A percentile compares a stretch with the other conserved stretches of the same genome.
These are phyloP conservation scores for Xerocomellus dryophilus DNA, from an alignment of 768 basidiomycete species.

Conservation along the genomic window DNA sequence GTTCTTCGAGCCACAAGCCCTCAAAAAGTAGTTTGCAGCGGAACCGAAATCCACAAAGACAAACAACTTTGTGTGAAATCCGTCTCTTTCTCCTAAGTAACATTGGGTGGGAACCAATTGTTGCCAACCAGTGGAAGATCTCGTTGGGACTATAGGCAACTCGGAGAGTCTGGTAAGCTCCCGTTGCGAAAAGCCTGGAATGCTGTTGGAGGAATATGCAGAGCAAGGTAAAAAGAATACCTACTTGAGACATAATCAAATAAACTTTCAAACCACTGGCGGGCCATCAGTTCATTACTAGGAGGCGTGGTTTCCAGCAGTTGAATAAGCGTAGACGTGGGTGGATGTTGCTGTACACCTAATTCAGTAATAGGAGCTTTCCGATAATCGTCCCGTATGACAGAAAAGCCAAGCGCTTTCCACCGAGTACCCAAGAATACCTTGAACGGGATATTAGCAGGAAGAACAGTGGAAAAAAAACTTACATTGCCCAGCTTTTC, in stretches of 20 bases:
- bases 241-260: conserved; percentile 54
- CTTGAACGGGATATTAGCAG: background rate
- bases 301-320: conserved; percentile 57
- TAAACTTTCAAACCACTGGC: conserved; percentile 61
- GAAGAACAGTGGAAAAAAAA: conserved; percentile 35
- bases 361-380: conserved; percentile 55
- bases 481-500: conserved; percentile 1
- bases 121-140: background rate
- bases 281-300: conserved; percentile 47
- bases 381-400: conserved; percentile 52
- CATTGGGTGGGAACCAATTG: conserved; percentile 61
- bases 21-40: conserved; percentile 75
- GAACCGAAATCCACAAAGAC: conserved; percentile 83
- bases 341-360: conserved; percentile 64
- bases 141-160: conserved; percentile 48
- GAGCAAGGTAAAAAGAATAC: conserved; percentile 18
- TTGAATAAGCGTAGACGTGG: conserved; percentile 51
- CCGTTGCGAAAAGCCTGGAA: conserved; percentile 49
- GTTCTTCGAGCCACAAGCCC: conserved; percentile 76
- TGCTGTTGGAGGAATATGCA: background rate
- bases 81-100: conserved; percentile 55
- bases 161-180: conserved; percentile 55
- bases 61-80: conserved; percentile 78
- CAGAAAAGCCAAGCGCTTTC: conserved; percentile 66
- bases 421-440: conserved; percentile 28